phyloP scores from a whole-genome alignment of 2,329 filamentous ascomycete species.

The Microdochium nivale region DNA sequence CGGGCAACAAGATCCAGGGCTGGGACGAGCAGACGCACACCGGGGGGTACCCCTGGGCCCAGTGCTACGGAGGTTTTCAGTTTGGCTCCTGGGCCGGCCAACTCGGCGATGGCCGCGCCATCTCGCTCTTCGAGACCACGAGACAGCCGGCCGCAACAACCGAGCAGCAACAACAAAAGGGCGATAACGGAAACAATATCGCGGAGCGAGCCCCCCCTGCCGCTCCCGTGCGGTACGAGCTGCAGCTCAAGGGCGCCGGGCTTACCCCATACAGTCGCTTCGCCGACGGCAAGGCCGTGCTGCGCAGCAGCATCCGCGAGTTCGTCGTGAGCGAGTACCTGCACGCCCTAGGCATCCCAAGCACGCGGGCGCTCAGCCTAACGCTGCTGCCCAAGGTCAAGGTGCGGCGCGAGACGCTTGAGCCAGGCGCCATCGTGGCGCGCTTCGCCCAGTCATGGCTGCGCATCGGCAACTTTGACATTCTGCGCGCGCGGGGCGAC shows the following conservation, averaged over 20 bases:
- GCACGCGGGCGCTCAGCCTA: slow-evolving; percentile 77
- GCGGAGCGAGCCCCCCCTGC: background rate
- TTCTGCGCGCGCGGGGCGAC: slow-evolving; percentile 77
- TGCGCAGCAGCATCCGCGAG: slow-evolving; percentile 87
- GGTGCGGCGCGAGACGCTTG: slow-evolving; percentile 70
- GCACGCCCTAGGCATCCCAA: slow-evolving; percentile 76
- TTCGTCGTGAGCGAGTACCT: slow-evolving; percentile 88
- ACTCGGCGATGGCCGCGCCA: slow-evolving; percentile 87
- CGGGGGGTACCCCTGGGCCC: slow-evolving; percentile 91
- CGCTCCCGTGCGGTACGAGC: slow-evolving; percentile 59
- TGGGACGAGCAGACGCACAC: slow-evolving; percentile 58
- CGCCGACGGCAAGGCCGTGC: slow-evolving; percentile 88
- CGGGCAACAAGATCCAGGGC: slow-evolving; percentile 76
- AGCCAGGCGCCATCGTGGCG: slow-evolving; percentile 87
- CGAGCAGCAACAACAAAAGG: background rate
- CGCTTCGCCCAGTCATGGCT: slow-evolving; percentile 90
- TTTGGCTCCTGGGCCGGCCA: slow-evolving; percentile 92
- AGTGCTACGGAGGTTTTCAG: slow-evolving; percentile 85
- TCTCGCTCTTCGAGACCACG: slow-evolving; percentile 84
- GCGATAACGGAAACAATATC: background rate
- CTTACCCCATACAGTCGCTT: slow-evolving; percentile 93
- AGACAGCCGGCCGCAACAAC: slow-evolving; percentile 53
- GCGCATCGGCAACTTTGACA: slow-evolving; percentile 89
- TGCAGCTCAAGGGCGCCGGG: slow-evolving; percentile 92
- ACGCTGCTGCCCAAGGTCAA: slow-evolving; percentile 64